Base-by-base conservation (phyloP, 352 stramenopile species). In the Globisporangium emineosum region DNA sequence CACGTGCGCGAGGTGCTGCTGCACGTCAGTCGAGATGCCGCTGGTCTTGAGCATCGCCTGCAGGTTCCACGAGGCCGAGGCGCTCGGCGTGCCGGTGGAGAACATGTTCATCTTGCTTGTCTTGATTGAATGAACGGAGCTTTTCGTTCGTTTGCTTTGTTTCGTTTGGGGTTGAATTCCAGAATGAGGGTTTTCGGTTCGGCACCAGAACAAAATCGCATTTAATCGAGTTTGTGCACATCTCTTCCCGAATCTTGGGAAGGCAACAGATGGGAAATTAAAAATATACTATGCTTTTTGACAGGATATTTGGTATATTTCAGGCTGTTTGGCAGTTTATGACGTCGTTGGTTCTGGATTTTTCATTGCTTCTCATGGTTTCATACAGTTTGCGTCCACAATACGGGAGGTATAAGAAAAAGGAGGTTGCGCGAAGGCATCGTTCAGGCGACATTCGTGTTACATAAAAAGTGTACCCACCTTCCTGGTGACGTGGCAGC, bases 31-130 rank as follows among this genome's bases (percentile, higher is more conserved):
- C 19, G 60, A 65, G 66, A 71, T 68, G 49, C 64, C 66, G 37
- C 58, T 68, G 42, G 66, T 67, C 66, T 71, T 71, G 35, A 71
- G 32, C 60, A 71, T 66, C 43, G 66, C 40, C 13, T 55, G 42
- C 5, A 71, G 51, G 61, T 68, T 57, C 51, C 63, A 68, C 40
- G 40, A 56, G 30, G 33, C 23, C 5, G 64, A 90, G 81, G 66
- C 81, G 77, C 68, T 90, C 79, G 43, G 89, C 79, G 90, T 89
- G 70, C 79, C 80, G 67, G 76, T 90, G 60, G 71, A 68, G 59
- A 81, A 79, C 68, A 77, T 78, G 21, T 67, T 62, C 49, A 51
- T 66, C 55, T 49, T 75, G 50, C 15, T 64, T n/a, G 50, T 7
- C 10, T 33, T 19, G 27, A 32, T 56, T 17, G 27, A 40, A 3